Evolutionary conservation across 352 stramenopile genomes (phyloP), one percentile per base, ranked within the genome.

Genomic region (Globisporangium polare): DNA sequence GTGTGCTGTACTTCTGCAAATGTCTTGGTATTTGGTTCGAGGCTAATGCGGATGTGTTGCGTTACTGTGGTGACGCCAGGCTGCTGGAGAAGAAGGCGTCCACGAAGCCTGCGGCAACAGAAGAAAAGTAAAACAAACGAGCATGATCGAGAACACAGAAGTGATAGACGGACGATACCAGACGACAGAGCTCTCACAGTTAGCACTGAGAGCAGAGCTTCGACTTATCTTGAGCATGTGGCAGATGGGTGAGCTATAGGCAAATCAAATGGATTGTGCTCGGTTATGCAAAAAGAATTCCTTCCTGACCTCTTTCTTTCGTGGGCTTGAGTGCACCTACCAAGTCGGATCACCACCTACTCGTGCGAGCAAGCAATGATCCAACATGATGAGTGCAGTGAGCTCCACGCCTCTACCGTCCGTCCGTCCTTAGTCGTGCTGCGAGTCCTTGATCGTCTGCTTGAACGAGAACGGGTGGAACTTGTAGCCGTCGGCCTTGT

Each of bases 381-480:
- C n/a, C 37, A 13, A 9, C 37, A 43, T 43, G 13, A 54, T n/a
- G 37, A 54, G 22, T 24, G 27, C 24, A 8, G 20, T 18, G 6
- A n/a, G 29, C 8, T 33, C 29, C 5, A 4, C 5, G 5, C 29
- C 29, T 33, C 29, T 9, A 18, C 26, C 9, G 3, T 8, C 35
- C 15, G 31, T 31, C 20, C 18, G n/a, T 13, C 33, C 62, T 64
- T 80, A 86, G 24, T 69, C 42, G 55, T 69, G 61, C 70, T 86
- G 72, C 51, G 80, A 87, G 56, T 87, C 78, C 66, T 83, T 81
- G 62, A 92, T 92, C 45, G 80, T 74, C 61, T 92, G 76, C 66
- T 90, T 89, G 84, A 99, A 99, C 50, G 86, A 97, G 64, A 98
- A 98, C 39, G 96, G 96, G 57, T 94, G 77, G 85, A 99, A 99